These are phyloP conservation scores for Dioszegia crocea DNA, from an alignment of 768 basidiomycete genomes.

Conservation along the genomic window DNA sequence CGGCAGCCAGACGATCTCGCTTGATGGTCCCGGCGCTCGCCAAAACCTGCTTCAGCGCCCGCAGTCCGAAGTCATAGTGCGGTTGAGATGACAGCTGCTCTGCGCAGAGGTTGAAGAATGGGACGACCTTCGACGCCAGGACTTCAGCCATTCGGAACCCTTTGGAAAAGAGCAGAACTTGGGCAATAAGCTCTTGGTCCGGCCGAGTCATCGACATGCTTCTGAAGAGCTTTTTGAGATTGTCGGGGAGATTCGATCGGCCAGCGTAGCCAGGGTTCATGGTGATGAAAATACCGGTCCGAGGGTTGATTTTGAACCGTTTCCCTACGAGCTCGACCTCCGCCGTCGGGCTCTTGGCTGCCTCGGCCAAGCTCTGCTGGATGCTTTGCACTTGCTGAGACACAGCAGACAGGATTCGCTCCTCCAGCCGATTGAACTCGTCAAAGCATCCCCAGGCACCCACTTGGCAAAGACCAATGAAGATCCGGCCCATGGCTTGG, in stretches of 20 bases:
- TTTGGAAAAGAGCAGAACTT: conserved; percentile 99
- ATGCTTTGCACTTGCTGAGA: conserved; percentile 99
- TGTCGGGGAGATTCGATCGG: conserved; percentile 64
- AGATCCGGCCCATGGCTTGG: conserved; percentile 99
- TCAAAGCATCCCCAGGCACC: conserved; percentile 83
- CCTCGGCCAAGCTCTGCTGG: conserved; percentile 83
- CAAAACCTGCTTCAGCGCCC: conserved; percentile 92
- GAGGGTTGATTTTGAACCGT: conserved; percentile 83
- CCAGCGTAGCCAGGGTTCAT: conserved; percentile 99
- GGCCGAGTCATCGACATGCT: conserved; percentile 99
- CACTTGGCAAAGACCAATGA: conserved; percentile 96
- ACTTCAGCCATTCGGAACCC: conserved; percentile 97
- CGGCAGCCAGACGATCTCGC: conserved; percentile 60
- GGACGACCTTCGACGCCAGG: conserved; percentile 96
- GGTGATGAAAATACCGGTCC: conserved; percentile 97
- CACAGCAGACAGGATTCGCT: conserved; percentile 93
- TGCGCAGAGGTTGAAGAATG: conserved; percentile 97
- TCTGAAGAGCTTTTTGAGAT: conserved; percentile 71
- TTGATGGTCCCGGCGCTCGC: conserved; percentile 97
- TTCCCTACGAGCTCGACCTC: conserved; percentile 97
- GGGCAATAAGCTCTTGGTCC: conserved; percentile 95
- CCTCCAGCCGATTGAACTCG: conserved; percentile 79
- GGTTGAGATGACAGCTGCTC: conserved; percentile 96
- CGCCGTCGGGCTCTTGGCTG: conserved; percentile 74
- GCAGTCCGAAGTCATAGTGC: conserved; percentile 98